phyloP scores from a whole-genome alignment of 176 grass and related monocot species.

The Musa acuminata region DNA sequence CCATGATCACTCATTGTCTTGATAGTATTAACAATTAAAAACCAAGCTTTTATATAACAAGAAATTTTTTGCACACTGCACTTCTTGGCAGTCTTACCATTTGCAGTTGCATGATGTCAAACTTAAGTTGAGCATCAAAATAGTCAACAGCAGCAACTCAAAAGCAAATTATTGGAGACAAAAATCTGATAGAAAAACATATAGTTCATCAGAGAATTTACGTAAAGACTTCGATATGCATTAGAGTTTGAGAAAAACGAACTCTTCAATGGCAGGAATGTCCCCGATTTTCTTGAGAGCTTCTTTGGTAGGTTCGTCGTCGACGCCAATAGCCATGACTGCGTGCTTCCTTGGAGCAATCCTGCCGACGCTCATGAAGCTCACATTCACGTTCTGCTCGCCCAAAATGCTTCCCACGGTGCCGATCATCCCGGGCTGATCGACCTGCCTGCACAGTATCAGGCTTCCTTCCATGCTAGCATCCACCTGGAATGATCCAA shows the following conservation, averaged over 20 bases:
- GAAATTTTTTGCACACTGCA: no score
- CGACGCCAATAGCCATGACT: constrained; percentile 75
- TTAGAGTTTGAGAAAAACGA: constrained; percentile 81
- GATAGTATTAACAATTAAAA: no score
- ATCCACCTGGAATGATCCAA: constrained; percentile 57
- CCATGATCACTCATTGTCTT: no score
- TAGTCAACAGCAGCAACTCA: no score
- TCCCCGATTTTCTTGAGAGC: constrained; percentile 66
- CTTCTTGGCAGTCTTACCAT: no score
- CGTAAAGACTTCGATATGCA: no score
- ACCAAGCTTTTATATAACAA: no score
- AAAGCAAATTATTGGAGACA: no score
- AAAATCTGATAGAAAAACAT: no score
- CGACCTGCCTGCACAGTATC: constrained; percentile 66
- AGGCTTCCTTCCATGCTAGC: constrained; percentile 79
- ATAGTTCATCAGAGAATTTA: no score
- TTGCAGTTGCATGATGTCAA: no score
- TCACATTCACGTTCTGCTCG: constrained; percentile 66
- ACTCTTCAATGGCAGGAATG: constrained; percentile 50
- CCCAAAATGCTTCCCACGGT: constrained; percentile 56
- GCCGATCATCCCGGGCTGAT: constrained; percentile 79
- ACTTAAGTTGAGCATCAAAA: no score
- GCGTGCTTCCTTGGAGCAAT: constrained; percentile 64
- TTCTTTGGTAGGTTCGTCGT: constrained; percentile 64
- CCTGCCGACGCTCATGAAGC: constrained; percentile 87